Evolutionary conservation across 2,329 filamentous ascomycete species (phyloP).

Genomic region (Phoma sp.): DNA sequence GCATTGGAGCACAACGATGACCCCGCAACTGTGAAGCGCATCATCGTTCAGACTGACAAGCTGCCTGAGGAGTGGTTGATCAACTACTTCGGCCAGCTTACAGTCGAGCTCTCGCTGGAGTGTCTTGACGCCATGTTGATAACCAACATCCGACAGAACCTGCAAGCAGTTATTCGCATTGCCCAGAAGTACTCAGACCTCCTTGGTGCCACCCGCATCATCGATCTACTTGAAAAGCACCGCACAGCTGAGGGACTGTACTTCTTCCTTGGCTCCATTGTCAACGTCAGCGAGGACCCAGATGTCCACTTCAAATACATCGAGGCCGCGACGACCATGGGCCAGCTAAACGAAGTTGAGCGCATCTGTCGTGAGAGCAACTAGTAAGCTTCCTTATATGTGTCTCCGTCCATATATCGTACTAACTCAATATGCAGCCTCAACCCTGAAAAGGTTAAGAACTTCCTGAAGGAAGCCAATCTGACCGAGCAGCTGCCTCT

Average conservation of each 20-base stretch:
- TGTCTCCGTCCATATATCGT: not conserved
- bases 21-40: constrained; percentile 85
- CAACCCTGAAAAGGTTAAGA: constrained; percentile 96
- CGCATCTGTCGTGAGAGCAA: constrained; percentile 93
- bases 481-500: constrained; percentile 91
- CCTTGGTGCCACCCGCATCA: constrained; percentile 82
- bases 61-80: constrained; percentile 91
- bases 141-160: constrained; percentile 93
- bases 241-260: constrained; percentile 96
- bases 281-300: constrained; percentile 92
- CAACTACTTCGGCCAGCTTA: constrained; percentile 91
- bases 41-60: constrained; percentile 83
- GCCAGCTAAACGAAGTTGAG: constrained; percentile 94
- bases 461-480: constrained; percentile 97
- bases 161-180: constrained; percentile 92
- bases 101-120: constrained; percentile 92
- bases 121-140: constrained; percentile 97
- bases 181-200: constrained; percentile 98
- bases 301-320: constrained; percentile 99
- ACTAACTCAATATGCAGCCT: constrained; percentile 58
- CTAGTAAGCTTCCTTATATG: not conserved
- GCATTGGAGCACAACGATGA: constrained; percentile 96
- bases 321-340: constrained; percentile 92
- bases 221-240: constrained; percentile 96
- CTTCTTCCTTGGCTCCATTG: constrained; percentile 97